Base-by-base conservation (phyloP, 83 land plant species). In the Isoetes engelmannii region DNA sequence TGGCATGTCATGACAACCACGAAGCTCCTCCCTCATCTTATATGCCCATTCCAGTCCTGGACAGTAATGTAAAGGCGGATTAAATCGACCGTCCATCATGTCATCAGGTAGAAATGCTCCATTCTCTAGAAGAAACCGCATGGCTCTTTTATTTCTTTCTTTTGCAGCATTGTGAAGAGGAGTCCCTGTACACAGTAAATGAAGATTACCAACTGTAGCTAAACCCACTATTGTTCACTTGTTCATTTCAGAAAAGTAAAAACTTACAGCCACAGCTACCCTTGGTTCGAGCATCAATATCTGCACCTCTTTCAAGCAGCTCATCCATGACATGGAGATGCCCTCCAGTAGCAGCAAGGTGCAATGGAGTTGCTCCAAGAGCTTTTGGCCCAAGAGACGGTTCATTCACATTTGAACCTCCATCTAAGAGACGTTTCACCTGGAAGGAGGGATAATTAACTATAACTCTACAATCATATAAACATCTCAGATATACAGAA, bases 251-350 rank as follows among this genome's bases (percentile, higher is more conserved):
- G 37, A 57, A 69, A 85, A 17, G 7, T 44, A 13, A 57, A 17
- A 28, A 49, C 77, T 89, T 80, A 93, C 98, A 94, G 73, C 98
- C 96, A 79, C 96, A 94, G 15, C 92, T 92, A 64, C 95, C 96
- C 70, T 84, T 88, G 4, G 98, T 90, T 69, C 96, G 84, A 5
- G 95, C 98, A 81, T 94, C 98, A 65, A 90, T 94, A 57, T 94
- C 63, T 43, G 95, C 96, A 71, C 98, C 98, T 21, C 83, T 89
- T 44, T 94, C 92, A 47, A 94, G 89, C 48, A 94, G 66, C 73
- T 77, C 87, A 77, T 94, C 92, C 92, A 94, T 94, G 5, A 94
- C 85, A 69, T 78, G 78, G 18, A 90, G 65, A 68, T 94, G 96
- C 4, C 98, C 98, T 44, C 96, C 98, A 63, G 89, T 56, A 44